Percentiles rank a stretch among this genome's conserved stretches.
Conservation (phyloP, 306 rosid genomes). For the Lathyrus aphaca region DNA sequence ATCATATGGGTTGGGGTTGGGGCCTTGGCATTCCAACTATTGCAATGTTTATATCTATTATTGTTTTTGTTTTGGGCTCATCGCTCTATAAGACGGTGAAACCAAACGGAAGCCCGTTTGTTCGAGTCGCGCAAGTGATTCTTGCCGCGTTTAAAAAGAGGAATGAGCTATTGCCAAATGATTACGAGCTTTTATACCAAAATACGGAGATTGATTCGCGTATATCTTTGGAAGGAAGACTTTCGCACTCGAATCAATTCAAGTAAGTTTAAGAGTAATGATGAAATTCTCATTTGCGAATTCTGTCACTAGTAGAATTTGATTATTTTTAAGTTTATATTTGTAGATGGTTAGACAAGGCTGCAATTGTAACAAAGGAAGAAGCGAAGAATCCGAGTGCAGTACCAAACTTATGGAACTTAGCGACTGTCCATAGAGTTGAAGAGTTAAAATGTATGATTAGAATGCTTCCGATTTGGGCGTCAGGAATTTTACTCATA, state of each 20-base stretch:
- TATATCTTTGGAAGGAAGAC: conserved; percentile 61
- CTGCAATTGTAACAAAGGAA: conserved; percentile 52
- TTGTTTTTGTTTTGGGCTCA: conserved; percentile 63
- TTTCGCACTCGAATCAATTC: conserved; percentile 59
- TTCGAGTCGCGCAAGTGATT: conserved; percentile 68
- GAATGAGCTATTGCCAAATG: conserved; percentile 50
- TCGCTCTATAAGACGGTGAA: conserved; percentile 55
- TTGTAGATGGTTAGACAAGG: conserved; percentile 73
- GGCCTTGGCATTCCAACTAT: conserved; percentile 81
- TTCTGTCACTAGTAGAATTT: neutral
- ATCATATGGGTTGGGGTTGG: conserved; percentile 82
- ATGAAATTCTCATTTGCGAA: neutral
- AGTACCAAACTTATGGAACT: conserved; percentile 63
- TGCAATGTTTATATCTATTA: conserved; percentile 61
- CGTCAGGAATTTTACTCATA: conserved; percentile 57
- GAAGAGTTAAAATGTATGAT: conserved; percentile 76
- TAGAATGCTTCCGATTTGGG: conserved; percentile 81
- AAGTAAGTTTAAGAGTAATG: conserved; percentile 43
- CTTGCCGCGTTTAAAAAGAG: conserved; percentile 68
- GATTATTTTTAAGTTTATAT: neutral
- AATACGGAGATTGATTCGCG: conserved; percentile 63
- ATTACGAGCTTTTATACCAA: conserved; percentile 49
- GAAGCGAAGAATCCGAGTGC: conserved; percentile 34
- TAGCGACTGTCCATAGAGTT: conserved; percentile 69
- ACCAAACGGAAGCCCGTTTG: conserved; percentile 66